These are phyloP conservation scores for Boehmeria nivea DNA, from an alignment of 306 rosid species.

Conservation along the genomic window DNA sequence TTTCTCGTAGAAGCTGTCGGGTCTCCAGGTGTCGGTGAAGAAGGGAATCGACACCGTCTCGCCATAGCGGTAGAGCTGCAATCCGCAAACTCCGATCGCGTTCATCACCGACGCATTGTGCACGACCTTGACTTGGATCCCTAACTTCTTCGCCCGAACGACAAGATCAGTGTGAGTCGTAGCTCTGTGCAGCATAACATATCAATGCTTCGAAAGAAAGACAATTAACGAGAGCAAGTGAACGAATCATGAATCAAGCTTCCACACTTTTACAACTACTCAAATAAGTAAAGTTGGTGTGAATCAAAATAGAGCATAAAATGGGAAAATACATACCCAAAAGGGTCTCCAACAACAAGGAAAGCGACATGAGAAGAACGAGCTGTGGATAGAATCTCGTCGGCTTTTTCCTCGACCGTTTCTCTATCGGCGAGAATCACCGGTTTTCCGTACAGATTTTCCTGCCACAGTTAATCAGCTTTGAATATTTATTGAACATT, in stretches of 20 bases:
- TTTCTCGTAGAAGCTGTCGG: slow-evolving; percentile 87
- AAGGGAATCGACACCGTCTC: slow-evolving; percentile 81
- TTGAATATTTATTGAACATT: not conserved
- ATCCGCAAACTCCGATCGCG: slow-evolving; percentile 81
- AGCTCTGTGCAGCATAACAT: slow-evolving; percentile 34
- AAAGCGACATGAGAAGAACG: slow-evolving; percentile 44
- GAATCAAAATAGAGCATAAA: too few species aligned
- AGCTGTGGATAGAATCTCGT: slow-evolving; percentile 36
- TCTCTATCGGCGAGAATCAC: slow-evolving; percentile 80
- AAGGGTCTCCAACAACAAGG: slow-evolving; percentile 54
- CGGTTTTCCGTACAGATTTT: slow-evolving; percentile 60
- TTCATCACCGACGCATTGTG: slow-evolving; percentile 90
- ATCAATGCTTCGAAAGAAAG: not conserved
- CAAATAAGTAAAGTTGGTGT: too few species aligned
- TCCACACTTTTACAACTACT: too few species aligned
- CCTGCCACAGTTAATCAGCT: slow-evolving; percentile 30
- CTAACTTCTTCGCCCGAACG: slow-evolving; percentile 80
- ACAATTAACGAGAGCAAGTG: not conserved
- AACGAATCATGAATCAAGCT: not conserved
- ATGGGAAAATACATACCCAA: slow-evolving; percentile 29
- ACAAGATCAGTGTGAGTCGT: slow-evolving; percentile 82
- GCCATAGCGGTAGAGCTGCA: slow-evolving; percentile 82
- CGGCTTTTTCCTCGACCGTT: slow-evolving; percentile 77
- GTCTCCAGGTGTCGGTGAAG: slow-evolving; percentile 79
- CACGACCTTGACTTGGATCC: slow-evolving; percentile 55